Evolutionary conservation across 2,329 filamentous ascomycete genomes (phyloP).

Genomic region (Lomentospora prolificans): DNA sequence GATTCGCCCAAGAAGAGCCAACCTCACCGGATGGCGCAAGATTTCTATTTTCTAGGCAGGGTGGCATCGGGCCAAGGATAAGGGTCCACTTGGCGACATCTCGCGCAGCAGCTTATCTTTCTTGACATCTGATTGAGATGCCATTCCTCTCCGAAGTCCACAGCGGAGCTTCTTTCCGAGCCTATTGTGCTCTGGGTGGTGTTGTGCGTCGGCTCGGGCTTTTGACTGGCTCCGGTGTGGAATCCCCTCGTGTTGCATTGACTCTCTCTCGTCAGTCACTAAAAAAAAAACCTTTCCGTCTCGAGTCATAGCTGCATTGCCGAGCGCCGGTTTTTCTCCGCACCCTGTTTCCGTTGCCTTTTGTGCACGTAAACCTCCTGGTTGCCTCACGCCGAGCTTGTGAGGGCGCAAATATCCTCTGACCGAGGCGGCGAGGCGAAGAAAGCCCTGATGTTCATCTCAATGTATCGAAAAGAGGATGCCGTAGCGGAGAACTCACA

Average conservation of each 20-base stretch:
- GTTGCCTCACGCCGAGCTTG: not conserved
- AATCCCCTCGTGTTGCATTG: too few species aligned
- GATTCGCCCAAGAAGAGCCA: too few species aligned
- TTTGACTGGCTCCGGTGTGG: too few species aligned
- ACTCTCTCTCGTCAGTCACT: too few species aligned
- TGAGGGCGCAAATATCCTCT: not conserved
- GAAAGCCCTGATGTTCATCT: not conserved
- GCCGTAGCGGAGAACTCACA: not conserved
- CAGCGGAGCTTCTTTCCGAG: too few species aligned
- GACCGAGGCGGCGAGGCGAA: not conserved
- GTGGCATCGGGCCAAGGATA: not conserved
- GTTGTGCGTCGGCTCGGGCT: too few species aligned
- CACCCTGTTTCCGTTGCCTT: not conserved
- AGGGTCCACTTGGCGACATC: not conserved
- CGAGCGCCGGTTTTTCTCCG: not conserved
- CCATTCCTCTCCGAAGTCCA: not conserved
- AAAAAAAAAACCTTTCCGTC: too few species aligned
- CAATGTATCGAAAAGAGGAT: not conserved
- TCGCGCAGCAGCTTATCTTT: not conserved
- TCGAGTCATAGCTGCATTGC: too few species aligned
- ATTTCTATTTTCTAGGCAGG: too few species aligned
- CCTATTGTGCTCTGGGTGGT: too few species aligned
- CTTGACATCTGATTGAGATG: not conserved
- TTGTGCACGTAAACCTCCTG: not conserved
- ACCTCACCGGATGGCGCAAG: too few species aligned